phyloP scores from a whole-genome alignment of 73 alveolate species.

The Paramecium sexaurelia region DNA sequence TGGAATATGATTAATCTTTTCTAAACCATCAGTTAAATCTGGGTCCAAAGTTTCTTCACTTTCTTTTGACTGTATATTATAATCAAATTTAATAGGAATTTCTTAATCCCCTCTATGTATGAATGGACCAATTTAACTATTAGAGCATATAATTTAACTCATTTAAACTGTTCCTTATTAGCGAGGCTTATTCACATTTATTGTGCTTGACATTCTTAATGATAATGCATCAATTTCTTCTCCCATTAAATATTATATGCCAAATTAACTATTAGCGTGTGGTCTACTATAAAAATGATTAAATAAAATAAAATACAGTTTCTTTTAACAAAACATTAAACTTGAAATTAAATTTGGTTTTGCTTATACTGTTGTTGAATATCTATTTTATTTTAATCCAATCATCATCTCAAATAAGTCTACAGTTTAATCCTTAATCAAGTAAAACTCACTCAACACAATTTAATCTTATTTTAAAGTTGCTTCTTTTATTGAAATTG shows the following conservation, averaged over 20 bases:
- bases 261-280: not conserved
- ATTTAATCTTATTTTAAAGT: not conserved
- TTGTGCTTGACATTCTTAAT: slow-evolving; percentile 5
- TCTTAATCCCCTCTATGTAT: slow-evolving; percentile 22
- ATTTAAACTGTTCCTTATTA: not conserved
- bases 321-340: not conserved
- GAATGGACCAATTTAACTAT: not conserved
- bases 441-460: not conserved
- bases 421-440: not conserved
- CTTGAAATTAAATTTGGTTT: not conserved
- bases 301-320: not conserved
- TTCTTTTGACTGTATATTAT: not conserved
- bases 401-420: not conserved
- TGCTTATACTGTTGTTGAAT: not conserved
- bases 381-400: not conserved
- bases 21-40: not conserved
- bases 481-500: slow-evolving; percentile 38
- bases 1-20: not conserved
- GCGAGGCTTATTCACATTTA: not conserved
- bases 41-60: not conserved
- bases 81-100: not conserved
- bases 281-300: not conserved
- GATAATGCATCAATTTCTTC: slow-evolving; percentile 42
- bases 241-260: slow-evolving; percentile 35
- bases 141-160: not conserved